These are phyloP conservation scores for Mortierella claussenii DNA, from an alignment of 192 early-diverging fungal species.

Conservation along the genomic window DNA sequence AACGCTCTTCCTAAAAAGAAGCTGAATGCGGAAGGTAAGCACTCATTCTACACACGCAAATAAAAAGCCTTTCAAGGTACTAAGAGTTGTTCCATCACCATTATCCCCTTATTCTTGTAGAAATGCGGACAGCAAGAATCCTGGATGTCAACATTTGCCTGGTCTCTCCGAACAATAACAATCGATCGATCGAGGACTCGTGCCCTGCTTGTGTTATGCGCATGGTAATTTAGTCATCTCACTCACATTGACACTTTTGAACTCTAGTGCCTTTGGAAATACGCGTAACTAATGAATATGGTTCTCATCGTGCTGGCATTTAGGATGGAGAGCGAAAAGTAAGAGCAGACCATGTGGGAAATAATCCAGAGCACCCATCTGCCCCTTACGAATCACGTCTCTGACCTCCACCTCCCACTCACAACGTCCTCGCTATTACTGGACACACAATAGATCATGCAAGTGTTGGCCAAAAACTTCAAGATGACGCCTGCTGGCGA, in stretches of 20 bases:
- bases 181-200: conserved; percentile 41
- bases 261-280: too few species aligned
- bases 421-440: not conserved
- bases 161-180: conserved; percentile 38
- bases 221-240: conserved; percentile 29
- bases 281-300: too few species aligned
- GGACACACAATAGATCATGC: conserved; percentile 51
- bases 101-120: not conserved
- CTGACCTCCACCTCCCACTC: not conserved
- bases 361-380: too few species aligned
- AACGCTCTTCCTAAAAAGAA: conserved; percentile 43
- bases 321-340: conserved; percentile 45
- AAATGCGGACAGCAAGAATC: conserved; percentile 42
- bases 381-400: too few species aligned
- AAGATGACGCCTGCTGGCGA: conserved; percentile 38
- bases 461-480: conserved; percentile 49
- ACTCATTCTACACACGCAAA: not conserved
- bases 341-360: too few species aligned
- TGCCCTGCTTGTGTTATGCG: conserved; percentile 50
- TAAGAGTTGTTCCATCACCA: too few species aligned
- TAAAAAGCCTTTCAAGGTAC: too few species aligned
- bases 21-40: conserved; percentile 32
- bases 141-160: conserved; percentile 39
- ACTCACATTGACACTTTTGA: too few species aligned
- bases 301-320: not conserved